Percentiles rank a stretch among this genome's conserved stretches.
These are phyloP conservation scores for Delitschia confertaspora DNA, from an alignment of 495 filamentous ascomycete species.

Conservation along the genomic window DNA sequence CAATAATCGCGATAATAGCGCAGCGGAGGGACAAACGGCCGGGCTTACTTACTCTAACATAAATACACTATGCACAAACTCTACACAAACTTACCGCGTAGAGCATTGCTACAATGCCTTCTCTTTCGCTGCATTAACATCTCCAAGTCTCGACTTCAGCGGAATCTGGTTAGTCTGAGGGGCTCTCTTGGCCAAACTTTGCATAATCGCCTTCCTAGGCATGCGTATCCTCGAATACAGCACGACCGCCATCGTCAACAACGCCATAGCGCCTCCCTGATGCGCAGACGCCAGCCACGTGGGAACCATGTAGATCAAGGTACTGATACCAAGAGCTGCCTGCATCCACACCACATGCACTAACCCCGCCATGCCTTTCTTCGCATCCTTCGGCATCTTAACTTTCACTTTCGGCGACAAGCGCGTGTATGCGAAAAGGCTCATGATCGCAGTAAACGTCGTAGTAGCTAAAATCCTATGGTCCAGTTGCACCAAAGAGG, in stretches of 20 bases:
- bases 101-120: too few relatives aligned
- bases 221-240: constrained; percentile 57
- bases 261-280: constrained; percentile 80
- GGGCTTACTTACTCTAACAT: too few relatives aligned
- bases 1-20: too few relatives aligned
- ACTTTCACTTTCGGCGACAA: constrained; percentile 52
- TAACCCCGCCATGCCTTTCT: constrained; percentile 66
- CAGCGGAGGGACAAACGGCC: too few relatives aligned
- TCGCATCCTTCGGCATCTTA: constrained; percentile 54
- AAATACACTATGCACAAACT: too few relatives aligned
- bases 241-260: constrained; percentile 73
- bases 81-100: too few relatives aligned
- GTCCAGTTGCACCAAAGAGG: constrained; percentile 85
- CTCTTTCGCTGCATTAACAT: too few relatives aligned
- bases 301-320: constrained; percentile 86
- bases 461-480: constrained; percentile 86
- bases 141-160: too few relatives aligned
- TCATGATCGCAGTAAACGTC: constrained; percentile 73
- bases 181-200: too few relatives aligned
- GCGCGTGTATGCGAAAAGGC: constrained; percentile 66
- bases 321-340: constrained; percentile 76
- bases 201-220: constrained; percentile 40
- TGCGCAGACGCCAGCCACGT: constrained; percentile 80
- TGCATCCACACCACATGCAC: constrained; percentile 77
- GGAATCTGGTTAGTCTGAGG: too few relatives aligned